phyloP scores from a whole-genome alignment of 208 protist species.

The Wallacemonas rigidus region DNA sequence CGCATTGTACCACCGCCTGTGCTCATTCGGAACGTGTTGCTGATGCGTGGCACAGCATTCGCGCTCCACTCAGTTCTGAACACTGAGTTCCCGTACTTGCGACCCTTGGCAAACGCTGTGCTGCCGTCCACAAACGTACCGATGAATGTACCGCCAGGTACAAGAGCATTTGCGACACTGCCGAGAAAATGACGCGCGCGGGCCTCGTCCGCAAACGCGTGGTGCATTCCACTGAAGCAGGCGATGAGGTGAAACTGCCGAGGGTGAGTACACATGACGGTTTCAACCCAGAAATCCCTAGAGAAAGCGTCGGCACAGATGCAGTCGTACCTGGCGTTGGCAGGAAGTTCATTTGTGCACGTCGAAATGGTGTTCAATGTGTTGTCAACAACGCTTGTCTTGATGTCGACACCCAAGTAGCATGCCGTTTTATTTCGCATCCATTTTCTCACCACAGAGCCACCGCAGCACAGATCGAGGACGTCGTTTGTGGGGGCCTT shows the following conservation, averaged over 20 bases:
- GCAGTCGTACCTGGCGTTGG: constrained; percentile 56
- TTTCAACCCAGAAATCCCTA: constrained; percentile 71
- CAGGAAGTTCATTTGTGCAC: constrained; percentile 35
- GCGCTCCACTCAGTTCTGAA: constrained; percentile 70
- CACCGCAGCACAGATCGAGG: constrained; percentile 85
- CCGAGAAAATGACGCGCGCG: constrained; percentile 66
- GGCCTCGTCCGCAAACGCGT: constrained; percentile 68
- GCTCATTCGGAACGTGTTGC: constrained; percentile 63
- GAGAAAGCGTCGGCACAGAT: constrained; percentile 84
- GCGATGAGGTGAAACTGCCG: constrained; percentile 83
- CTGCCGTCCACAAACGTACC: constrained; percentile 75
- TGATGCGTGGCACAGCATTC: constrained; percentile 64
- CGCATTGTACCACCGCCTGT: constrained; percentile 43
- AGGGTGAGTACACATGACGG: constrained; percentile 75
- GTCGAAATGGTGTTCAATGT: constrained; percentile 42
- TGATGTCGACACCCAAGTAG: constrained; percentile 82
- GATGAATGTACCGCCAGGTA: constrained; percentile 77
- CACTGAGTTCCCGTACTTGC: constrained; percentile 57
- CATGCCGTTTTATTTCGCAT: constrained; percentile 75
- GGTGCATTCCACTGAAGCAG: constrained; percentile 76
- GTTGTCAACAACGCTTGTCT: constrained; percentile 57
- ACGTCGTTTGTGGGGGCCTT: constrained; percentile 83
- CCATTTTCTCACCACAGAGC: constrained; percentile 80
- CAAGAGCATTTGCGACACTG: constrained; percentile 79
- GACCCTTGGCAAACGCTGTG: constrained; percentile 58